Conservation (phyloP, 2,329 filamentous ascomycete genomes). For the Aspergillus quadrilineatus region DNA sequence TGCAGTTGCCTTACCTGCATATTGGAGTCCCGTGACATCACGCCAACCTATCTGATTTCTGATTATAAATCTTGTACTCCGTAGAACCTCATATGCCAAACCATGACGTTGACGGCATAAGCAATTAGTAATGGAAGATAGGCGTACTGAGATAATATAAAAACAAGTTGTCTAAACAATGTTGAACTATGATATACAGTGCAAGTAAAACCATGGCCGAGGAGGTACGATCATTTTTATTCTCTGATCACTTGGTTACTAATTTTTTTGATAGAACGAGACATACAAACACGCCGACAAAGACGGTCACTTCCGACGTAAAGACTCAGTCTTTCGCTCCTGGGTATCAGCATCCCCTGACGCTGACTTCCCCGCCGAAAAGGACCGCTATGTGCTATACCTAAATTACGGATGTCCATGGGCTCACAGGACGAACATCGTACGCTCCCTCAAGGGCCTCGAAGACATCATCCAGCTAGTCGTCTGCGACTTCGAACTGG, state of each 20-base stretch:
- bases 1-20: background rate
- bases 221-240: background rate
- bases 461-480: conserved; percentile 52
- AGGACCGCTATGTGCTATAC: conserved; percentile 62
- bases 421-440: conserved; percentile 55
- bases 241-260: background rate
- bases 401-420: conserved; percentile 63
- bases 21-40: background rate
- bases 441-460: conserved; percentile 52
- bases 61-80: conserved; percentile 1
- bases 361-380: conserved; percentile 58
- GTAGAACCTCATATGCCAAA: background rate
- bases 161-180: no score
- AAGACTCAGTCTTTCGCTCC: conserved; percentile 56
- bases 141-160: background rate
- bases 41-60: background rate
- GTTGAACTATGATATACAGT: no score
- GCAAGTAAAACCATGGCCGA: background rate
- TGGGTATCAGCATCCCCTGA: conserved; percentile 53
- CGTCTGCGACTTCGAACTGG: conserved; percentile 40
- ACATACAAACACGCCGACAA: conserved; percentile 39
- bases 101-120: background rate
- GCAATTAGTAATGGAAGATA: background rate
- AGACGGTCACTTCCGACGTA: conserved; percentile 55
- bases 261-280: conserved; percentile 12